Evolutionary conservation across 495 filamentous ascomycete species (phyloP).

Genomic region (Xylaria cubensis): DNA sequence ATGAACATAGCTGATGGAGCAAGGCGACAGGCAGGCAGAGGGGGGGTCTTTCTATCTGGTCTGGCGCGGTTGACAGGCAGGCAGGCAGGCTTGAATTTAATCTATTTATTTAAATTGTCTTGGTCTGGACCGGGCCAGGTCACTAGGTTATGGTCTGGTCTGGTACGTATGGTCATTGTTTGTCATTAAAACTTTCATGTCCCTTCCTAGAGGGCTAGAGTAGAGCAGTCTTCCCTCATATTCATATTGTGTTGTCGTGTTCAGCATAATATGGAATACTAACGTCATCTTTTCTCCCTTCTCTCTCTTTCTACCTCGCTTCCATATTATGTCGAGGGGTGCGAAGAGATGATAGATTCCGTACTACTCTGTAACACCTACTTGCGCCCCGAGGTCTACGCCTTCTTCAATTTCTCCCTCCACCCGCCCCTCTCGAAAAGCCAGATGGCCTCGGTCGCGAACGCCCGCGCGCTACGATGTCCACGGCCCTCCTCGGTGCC

Average conservation of each 20-base stretch:
- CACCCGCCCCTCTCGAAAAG: conserved; percentile 82
- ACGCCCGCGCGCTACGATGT: conserved; percentile 69
- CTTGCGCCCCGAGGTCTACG: background rate
- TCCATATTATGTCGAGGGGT: background rate
- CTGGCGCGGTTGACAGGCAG: conserved; percentile 11
- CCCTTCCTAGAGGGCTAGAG: background rate
- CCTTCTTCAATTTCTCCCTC: conserved; percentile 50
- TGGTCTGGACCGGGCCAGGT: background rate
- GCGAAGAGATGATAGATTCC: background rate
- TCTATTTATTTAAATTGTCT: conserved; percentile 1
- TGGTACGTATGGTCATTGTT: background rate
- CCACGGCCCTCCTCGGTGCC: conserved; percentile 55
- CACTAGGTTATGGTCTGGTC: background rate
- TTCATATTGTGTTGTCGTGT: conserved; percentile 31
- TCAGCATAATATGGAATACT: conserved; percentile 34
- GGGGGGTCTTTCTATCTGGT: background rate
- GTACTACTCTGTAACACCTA: background rate
- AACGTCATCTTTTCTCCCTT: background rate
- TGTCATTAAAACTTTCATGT: background rate
- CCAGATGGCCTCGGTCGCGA: conserved; percentile 92
- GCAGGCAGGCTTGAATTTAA: conserved; percentile 9
- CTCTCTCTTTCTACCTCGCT: background rate
- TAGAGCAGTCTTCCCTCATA: background rate
- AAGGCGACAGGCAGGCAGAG: background rate
- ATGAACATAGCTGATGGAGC: background rate